phyloP scores from a whole-genome alignment of 2,329 filamentous ascomycete genomes.

The Hypoxylon sp. region DNA sequence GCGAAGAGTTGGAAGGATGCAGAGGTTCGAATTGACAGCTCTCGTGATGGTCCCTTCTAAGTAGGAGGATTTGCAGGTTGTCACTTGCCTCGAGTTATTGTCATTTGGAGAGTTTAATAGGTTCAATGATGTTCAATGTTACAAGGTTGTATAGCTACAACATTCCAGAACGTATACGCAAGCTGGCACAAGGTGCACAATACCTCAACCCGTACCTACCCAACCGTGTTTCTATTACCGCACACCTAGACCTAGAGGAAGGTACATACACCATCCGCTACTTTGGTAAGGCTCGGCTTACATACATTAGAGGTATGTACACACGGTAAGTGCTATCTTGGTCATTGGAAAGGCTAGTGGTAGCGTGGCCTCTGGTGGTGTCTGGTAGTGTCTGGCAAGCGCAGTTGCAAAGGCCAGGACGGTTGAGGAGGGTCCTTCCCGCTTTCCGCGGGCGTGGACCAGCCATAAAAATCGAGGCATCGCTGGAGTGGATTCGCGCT shows the following conservation, averaged over 20 bases:
- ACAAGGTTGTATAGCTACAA: constrained; percentile 21
- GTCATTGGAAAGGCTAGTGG: constrained; percentile 24
- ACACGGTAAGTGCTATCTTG: constrained; percentile 29
- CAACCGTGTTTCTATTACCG: not conserved
- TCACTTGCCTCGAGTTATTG: not conserved
- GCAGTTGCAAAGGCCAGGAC: constrained; percentile 28
- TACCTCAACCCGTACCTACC: constrained; percentile 10
- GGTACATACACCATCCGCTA: not conserved
- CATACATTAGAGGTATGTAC: constrained; percentile 12
- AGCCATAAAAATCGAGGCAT: constrained; percentile 37
- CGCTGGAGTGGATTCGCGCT: constrained; percentile 40
- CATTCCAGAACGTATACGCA: not conserved
- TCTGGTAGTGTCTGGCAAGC: too few relatives aligned
- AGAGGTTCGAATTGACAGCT: constrained; percentile 17
- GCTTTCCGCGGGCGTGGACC: constrained; percentile 53
- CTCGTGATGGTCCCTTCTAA: not conserved
- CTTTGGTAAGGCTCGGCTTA: constrained; percentile 6
- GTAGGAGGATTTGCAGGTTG: not conserved
- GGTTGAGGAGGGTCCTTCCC: constrained; percentile 49
- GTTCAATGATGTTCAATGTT: too few relatives aligned
- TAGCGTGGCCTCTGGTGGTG: not conserved
- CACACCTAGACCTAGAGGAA: not conserved
- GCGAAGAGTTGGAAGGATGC: constrained; percentile 37
- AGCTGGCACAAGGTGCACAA: constrained; percentile 7
- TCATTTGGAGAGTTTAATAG: not conserved